phyloP scores from a whole-genome alignment of 345 rosid species.

The Ricinus communis region DNA sequence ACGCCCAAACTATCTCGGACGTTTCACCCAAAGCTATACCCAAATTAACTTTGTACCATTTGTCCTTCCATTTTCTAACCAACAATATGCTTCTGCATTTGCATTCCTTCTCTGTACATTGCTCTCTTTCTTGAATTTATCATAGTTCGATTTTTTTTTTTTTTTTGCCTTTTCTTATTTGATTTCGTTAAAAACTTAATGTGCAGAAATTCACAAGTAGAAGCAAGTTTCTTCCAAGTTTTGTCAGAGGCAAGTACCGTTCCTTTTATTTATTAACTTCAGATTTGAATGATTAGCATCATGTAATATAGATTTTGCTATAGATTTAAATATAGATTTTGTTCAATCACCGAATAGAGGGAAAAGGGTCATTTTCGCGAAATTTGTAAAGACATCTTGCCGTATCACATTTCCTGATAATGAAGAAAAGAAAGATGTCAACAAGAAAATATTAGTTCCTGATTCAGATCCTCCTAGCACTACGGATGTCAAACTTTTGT shows the following conservation, averaged over 20 bases:
- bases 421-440: conserved; percentile 25
- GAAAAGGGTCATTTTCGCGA: conserved; percentile 21
- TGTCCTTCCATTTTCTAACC: not conserved
- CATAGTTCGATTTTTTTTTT: not conserved
- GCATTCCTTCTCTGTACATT: no score
- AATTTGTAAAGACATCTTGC: conserved; percentile 53
- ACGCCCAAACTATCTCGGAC: not conserved
- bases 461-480: conserved; percentile 73
- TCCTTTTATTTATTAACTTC: conserved; percentile 3
- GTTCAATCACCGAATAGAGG: conserved; percentile 28
- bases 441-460: conserved; percentile 62
- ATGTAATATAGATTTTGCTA: not conserved
- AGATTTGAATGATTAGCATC: not conserved
- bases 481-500: conserved; percentile 55
- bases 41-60: not conserved
- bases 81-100: not conserved
- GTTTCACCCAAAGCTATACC: no score
- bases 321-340: conserved; percentile 28
- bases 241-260: conserved; percentile 36
- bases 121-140: not conserved
- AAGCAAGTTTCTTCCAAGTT: conserved; percentile 27
- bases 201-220: conserved; percentile 29
- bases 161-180: no score
- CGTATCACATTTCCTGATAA: conserved; percentile 53
- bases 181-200: not conserved